Percentiles rank a stretch among this genome's conserved stretches.
Evolutionary conservation across 306 rosid genomes (phyloP).

Genomic region (Inga leiocalycina): DNA sequence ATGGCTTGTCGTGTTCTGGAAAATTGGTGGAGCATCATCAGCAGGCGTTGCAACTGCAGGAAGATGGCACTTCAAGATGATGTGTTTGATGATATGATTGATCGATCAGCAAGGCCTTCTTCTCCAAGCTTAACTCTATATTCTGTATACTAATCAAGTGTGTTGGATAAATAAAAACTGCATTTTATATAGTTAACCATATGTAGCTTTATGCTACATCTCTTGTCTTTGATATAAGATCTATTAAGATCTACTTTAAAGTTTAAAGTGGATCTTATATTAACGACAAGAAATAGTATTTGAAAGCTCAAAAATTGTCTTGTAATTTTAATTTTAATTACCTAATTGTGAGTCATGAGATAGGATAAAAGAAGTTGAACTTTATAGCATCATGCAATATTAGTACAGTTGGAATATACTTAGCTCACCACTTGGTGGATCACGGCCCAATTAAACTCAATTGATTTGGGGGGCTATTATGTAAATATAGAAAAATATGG

Average conservation of each 20-base stretch:
- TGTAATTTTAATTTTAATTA: neutral
- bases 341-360: neutral
- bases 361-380: neutral
- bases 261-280: too few relatives aligned
- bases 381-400: neutral
- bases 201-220: neutral
- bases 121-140: neutral
- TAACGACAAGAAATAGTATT: too few relatives aligned
- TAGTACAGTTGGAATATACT: neutral
- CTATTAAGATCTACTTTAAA: too few relatives aligned
- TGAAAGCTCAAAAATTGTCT: neutral
- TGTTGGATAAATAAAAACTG: neutral
- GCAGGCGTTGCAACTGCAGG: slow-evolving; percentile 19
- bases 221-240: too few relatives aligned
- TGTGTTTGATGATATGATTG: neutral
- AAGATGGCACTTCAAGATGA: slow-evolving; percentile 21
- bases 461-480: too few relatives aligned
- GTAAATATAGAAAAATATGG: too few relatives aligned
- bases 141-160: neutral
- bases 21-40: slow-evolving; percentile 21
- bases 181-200: neutral
- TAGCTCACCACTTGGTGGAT: too few relatives aligned
- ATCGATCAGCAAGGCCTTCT: neutral
- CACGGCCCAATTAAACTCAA: too few relatives aligned
- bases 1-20: slow-evolving; percentile 11